These are phyloP conservation scores for Penicillium psychrofluorescens DNA, from an alignment of 495 filamentous ascomycete genomes.

Conservation along the genomic window DNA sequence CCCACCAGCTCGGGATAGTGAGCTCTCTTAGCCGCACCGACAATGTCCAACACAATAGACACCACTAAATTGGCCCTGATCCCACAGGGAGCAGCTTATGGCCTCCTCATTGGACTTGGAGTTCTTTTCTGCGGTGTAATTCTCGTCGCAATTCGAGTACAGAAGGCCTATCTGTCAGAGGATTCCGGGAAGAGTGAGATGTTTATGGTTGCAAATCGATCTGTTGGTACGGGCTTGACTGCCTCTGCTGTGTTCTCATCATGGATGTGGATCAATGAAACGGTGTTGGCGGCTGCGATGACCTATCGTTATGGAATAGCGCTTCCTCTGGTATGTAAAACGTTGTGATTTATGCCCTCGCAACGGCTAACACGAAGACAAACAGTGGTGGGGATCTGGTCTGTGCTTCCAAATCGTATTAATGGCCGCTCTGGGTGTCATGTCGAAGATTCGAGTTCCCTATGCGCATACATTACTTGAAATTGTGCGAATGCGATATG, in stretches of 20 bases:
- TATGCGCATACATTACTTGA: conserved; percentile 52
- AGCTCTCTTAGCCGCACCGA: neutral
- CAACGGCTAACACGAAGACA: no score
- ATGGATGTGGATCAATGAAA: conserved; percentile 46
- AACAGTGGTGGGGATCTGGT: conserved; percentile 34
- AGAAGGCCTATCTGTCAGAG: conserved; percentile 35
- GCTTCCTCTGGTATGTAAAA: conserved; percentile 21
- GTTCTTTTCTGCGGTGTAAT: conserved; percentile 37
- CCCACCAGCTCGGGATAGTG: neutral
- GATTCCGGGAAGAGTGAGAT: conserved; percentile 43
- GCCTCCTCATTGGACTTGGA: conserved; percentile 34
- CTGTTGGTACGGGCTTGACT: conserved; percentile 40
- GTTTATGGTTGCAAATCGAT: conserved; percentile 47
- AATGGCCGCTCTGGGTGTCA: conserved; percentile 31
- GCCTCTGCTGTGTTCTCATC: conserved; percentile 42
- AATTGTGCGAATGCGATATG: conserved; percentile 47
- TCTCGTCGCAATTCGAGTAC: conserved; percentile 31
- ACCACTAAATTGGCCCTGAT: conserved; percentile 19
- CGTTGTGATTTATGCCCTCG: no score
- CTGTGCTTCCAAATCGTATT: conserved; percentile 34
- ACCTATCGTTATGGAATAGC: conserved; percentile 33
- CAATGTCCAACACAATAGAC: conserved; percentile 50
- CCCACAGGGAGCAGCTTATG: conserved; percentile 37
- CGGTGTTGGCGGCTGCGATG: conserved; percentile 29
- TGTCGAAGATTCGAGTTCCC: conserved; percentile 41